Conservation (phyloP, 805 yeast genomes). For the Wickerhamomyces silvicola region DNA sequence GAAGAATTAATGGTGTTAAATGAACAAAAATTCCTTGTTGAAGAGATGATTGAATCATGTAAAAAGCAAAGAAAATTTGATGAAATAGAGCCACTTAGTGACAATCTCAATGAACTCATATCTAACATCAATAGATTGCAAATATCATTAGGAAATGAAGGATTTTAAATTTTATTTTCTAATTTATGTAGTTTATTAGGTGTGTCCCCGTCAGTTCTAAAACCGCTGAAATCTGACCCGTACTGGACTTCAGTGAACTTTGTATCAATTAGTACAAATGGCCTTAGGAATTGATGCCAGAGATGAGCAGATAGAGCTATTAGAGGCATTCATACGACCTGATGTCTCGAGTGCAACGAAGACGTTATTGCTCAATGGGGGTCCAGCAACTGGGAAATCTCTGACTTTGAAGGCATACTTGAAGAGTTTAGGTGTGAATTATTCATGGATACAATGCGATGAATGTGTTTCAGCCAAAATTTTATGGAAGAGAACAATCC, state of each 20-base stretch:
- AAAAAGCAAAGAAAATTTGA: conserved; percentile 70
- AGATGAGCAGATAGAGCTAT: conserved; percentile 13
- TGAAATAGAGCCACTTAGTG: conserved; percentile 56
- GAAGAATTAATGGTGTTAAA: conserved; percentile 81
- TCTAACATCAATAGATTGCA: conserved; percentile 42
- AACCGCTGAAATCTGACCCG: background rate
- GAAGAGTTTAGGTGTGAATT: conserved; percentile 4
- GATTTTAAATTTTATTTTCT: conserved; percentile 17
- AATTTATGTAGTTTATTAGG: background rate
- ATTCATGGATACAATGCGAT: conserved; percentile 18
- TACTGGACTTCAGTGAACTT: background rate
- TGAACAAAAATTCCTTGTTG: conserved; percentile 74
- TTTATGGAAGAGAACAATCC: conserved; percentile 16
- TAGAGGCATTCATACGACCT: conserved; percentile 11
- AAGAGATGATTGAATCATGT: conserved; percentile 53
- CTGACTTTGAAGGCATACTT: conserved; percentile 9
- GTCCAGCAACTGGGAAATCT: conserved; percentile 20
- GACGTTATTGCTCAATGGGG: conserved; percentile 12
- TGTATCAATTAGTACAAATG: background rate
- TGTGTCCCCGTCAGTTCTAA: background rate
- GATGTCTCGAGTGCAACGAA: conserved; percentile 6
- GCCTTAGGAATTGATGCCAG: conserved; percentile 3
- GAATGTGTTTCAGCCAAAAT: conserved; percentile 21
- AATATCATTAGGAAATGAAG: conserved; percentile 50
- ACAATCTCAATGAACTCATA: conserved; percentile 51